phyloP scores from a whole-genome alignment of 768 basidiomycete species.

The Lanmaoa rubissima region DNA sequence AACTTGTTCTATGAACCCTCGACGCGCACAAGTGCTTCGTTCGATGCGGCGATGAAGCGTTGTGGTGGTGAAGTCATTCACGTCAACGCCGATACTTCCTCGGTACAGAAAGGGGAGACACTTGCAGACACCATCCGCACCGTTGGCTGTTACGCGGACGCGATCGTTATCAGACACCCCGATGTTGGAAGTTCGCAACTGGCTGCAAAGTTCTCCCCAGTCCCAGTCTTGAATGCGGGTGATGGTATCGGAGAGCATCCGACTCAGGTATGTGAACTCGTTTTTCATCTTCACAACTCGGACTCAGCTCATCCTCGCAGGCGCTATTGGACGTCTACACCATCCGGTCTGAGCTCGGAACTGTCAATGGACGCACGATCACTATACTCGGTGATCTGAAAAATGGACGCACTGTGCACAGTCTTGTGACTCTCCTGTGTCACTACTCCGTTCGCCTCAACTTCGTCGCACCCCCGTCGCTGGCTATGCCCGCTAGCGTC shows the following conservation, averaged over 20 bases:
- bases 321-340: conserved; percentile 89
- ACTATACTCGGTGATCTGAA: conserved; percentile 94
- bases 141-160: conserved; percentile 92
- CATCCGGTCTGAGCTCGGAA: conserved; percentile 96
- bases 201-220: conserved; percentile 95
- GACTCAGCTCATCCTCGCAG: conserved; percentile 34
- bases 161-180: conserved; percentile 92
- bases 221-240: conserved; percentile 95
- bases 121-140: conserved; percentile 93
- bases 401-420: conserved; percentile 97
- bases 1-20: conserved; percentile 97
- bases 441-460: conserved; percentile 93
- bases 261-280: conserved; percentile 64
- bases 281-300: background rate
- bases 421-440: conserved; percentile 86
- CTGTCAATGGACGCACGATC: conserved; percentile 93
- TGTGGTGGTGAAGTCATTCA: conserved; percentile 95
- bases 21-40: conserved; percentile 92
- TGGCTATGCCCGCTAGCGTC: conserved; percentile 88
- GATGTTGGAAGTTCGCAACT: conserved; percentile 90
- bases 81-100: conserved; percentile 76
- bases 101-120: conserved; percentile 91
- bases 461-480: conserved; percentile 85
- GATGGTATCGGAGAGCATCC: conserved; percentile 98
- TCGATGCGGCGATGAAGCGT: conserved; percentile 98